These are phyloP conservation scores for Fraxinus americana DNA, from an alignment of 257 asterid genomes.

Conservation along the genomic window DNA sequence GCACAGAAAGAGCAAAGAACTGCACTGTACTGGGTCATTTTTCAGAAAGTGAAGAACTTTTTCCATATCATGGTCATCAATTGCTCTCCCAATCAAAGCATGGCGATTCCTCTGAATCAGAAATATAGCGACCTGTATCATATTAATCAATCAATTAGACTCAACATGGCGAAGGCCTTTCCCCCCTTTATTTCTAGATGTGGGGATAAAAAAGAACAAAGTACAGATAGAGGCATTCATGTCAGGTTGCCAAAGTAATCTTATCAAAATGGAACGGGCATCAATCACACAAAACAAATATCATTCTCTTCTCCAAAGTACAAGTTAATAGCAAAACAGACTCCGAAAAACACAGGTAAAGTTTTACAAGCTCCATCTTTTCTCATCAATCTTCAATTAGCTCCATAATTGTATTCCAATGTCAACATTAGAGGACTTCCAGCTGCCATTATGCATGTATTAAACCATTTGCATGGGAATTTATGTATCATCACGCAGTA, in stretches of 20 bases:
- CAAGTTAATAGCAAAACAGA: neutral
- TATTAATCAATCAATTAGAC: slow-evolving; percentile 23
- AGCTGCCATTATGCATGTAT: neutral
- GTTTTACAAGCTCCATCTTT: neutral
- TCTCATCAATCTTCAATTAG: neutral
- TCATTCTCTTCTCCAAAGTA: neutral
- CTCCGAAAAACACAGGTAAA: neutral
- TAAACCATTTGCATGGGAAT: neutral
- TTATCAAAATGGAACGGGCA: slow-evolving; percentile 2
- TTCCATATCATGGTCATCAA: slow-evolving; percentile 86
- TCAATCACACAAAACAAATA: neutral
- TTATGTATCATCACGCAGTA: neutral
- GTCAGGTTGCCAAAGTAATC: slow-evolving; percentile 1
- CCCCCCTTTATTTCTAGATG: slow-evolving; percentile 7
- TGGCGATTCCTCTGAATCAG: slow-evolving; percentile 98
- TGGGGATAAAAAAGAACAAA: neutral
- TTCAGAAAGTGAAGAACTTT: slow-evolving; percentile 78
- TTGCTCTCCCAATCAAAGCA: slow-evolving; percentile 96
- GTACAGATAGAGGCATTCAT: neutral
- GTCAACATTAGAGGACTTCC: neutral
- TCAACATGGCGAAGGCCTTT: neutral
- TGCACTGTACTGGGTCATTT: slow-evolving; percentile 71
- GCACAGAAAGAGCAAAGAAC: slow-evolving; percentile 14
- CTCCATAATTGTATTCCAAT: neutral
- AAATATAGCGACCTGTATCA: slow-evolving; percentile 86